A percentile compares a stretch with the other conserved stretches of the same genome.
Evolutionary conservation across 2,329 filamentous ascomycete species (phyloP).

Genomic region (Pseudogymnoascus sp.): DNA sequence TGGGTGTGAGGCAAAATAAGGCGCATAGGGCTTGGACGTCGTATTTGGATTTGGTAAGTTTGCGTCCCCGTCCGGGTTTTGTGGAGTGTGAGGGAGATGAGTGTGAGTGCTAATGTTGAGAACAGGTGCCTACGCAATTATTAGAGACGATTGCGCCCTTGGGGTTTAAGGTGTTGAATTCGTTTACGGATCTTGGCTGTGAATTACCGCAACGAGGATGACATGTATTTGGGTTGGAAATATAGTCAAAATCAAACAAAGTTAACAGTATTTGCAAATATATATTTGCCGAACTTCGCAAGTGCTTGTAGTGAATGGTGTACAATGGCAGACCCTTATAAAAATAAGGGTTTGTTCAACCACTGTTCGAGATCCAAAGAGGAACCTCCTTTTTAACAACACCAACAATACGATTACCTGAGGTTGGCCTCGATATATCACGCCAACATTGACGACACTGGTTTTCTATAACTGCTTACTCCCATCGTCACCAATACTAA

Average conservation of each 20-base stretch:
- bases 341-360: no score
- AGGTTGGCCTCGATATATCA: no score
- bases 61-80: background rate
- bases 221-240: background rate
- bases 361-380: no score
- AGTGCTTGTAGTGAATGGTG: no score
- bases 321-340: no score
- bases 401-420: no score
- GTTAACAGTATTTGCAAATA: background rate
- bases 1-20: conserved; percentile 59
- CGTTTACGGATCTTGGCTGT: background rate
- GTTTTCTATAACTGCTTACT: no score
- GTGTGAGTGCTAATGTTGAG: background rate
- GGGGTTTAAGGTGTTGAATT: conserved; percentile 5
- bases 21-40: conserved; percentile 52
- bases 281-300: no score
- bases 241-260: background rate
- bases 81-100: background rate
- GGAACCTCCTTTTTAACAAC: no score
- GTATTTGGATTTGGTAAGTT: conserved; percentile 9
- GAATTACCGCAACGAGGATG: background rate
- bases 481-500: no score
- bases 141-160: background rate
- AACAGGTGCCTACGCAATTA: background rate
- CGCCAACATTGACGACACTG: no score